phyloP scores from a whole-genome alignment of 2,329 filamentous ascomycete genomes.

The Aspergillus persii region DNA sequence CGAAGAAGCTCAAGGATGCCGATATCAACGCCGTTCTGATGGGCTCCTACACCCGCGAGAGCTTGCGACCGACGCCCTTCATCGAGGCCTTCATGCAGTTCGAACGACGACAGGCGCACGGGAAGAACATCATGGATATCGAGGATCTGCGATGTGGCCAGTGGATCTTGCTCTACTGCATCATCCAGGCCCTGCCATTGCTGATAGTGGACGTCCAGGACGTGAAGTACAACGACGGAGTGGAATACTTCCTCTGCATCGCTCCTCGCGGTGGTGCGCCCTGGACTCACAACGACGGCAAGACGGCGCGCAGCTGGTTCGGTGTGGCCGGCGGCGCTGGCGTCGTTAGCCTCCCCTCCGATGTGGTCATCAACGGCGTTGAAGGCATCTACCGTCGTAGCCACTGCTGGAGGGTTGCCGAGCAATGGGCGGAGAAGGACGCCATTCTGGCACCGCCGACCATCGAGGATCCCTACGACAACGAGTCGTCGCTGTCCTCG shows the following conservation, averaged over 20 bases:
- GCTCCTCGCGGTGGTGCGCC: constrained; percentile 49
- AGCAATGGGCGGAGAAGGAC: constrained; percentile 56
- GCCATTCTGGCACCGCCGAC: constrained; percentile 32
- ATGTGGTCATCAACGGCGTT: constrained; percentile 64
- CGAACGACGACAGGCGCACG: constrained; percentile 44
- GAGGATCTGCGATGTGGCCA: constrained; percentile 49
- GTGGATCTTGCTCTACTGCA: constrained; percentile 52
- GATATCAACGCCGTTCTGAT: constrained; percentile 76
- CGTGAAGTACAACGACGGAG: constrained; percentile 43
- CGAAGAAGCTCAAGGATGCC: constrained; percentile 71
- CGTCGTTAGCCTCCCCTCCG: constrained; percentile 61
- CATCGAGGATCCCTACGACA: constrained; percentile 35
- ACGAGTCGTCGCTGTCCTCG: constrained; percentile 39
- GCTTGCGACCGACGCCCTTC: constrained; percentile 50
- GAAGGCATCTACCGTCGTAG: constrained; percentile 67
- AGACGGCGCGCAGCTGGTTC: constrained; percentile 47
- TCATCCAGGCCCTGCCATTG: constrained; percentile 50
- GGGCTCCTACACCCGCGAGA: constrained; percentile 77
- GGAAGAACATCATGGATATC: constrained; percentile 46
- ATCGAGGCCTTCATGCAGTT: constrained; percentile 50
- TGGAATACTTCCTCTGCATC: constrained; percentile 52
- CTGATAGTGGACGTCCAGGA: constrained; percentile 50
- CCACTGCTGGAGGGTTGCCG: constrained; percentile 66
- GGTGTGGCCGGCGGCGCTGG: constrained; percentile 61
- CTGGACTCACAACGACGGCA: constrained; percentile 48